Evolutionary conservation across 2,329 filamentous ascomycete genomes (phyloP).

Genomic region (Colletotrichum trifolii): DNA sequence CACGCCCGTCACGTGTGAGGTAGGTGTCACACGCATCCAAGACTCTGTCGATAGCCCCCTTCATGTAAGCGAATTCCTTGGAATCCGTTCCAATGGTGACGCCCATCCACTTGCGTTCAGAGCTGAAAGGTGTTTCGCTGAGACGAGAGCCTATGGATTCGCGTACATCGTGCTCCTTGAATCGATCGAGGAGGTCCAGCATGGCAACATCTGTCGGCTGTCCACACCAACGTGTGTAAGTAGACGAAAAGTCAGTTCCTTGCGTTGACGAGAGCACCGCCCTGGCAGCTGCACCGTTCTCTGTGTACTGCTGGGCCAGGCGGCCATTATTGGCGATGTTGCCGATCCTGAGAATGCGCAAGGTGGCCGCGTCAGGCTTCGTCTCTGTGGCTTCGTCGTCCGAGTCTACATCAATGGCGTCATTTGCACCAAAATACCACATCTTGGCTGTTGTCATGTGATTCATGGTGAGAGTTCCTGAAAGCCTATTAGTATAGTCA

Average conservation of each 20-base stretch:
- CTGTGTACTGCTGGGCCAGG: constrained; percentile 77
- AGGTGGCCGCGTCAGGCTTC: constrained; percentile 77
- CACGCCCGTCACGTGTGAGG: constrained; percentile 84
- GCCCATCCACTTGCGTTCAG: constrained; percentile 99
- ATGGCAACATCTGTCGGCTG: constrained; percentile 99
- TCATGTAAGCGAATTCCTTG: constrained; percentile 91
- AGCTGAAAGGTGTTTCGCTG: constrained; percentile 94
- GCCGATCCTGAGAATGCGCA: constrained; percentile 87
- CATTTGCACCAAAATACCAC: constrained; percentile 85
- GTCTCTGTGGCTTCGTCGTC: constrained; percentile 65
- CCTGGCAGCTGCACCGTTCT: constrained; percentile 76
- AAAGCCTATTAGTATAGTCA: not conserved
- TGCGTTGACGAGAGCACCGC: constrained; percentile 89
- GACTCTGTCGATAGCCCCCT: constrained; percentile 91
- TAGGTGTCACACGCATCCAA: constrained; percentile 91
- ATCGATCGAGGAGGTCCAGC: constrained; percentile 89
- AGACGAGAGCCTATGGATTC: constrained; percentile 85
- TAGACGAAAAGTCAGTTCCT: constrained; percentile 68
- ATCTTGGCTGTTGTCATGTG: constrained; percentile 98
- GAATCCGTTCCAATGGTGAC: constrained; percentile 79
- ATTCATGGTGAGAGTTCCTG: constrained; percentile 92
- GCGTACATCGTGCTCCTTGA: constrained; percentile 91
- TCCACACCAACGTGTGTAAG: constrained; percentile 91
- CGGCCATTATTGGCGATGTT: constrained; percentile 97
- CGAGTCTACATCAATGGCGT: constrained; percentile 63